phyloP scores from a whole-genome alignment of 129 eudicot genomes.

The Flaveria ramosissima region DNA sequence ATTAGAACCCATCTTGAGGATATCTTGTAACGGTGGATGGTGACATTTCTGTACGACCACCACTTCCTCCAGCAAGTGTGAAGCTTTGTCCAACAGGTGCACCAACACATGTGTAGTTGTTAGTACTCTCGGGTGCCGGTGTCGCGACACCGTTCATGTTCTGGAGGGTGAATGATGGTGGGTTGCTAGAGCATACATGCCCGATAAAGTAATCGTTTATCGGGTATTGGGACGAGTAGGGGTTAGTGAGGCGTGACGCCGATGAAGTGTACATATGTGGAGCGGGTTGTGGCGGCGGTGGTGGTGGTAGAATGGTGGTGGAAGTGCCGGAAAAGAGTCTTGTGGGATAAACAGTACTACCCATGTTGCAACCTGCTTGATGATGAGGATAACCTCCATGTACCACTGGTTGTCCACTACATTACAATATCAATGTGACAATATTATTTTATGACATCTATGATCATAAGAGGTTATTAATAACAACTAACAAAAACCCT shows the following conservation, averaged over 20 bases:
- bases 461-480: constrained; percentile 4
- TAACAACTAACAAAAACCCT: neutral
- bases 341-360: constrained; percentile 55
- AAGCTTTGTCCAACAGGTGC: constrained; percentile 71
- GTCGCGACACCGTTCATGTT: constrained; percentile 7
- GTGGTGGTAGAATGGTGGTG: constrained; percentile 39
- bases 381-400: constrained; percentile 63
- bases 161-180: constrained; percentile 29
- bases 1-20: constrained; percentile 53
- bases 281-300: constrained; percentile 39
- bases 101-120: constrained; percentile 81
- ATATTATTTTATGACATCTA: neutral
- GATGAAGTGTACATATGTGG: constrained; percentile 58
- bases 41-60: constrained; percentile 44
- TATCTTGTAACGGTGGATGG: constrained; percentile 43
- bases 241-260: constrained; percentile 42
- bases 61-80: constrained; percentile 37
- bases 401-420: constrained; percentile 62
- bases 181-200: constrained; percentile 46
- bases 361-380: constrained; percentile 43
- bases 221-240: constrained; percentile 49
- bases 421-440: constrained; percentile 4
- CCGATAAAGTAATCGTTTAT: constrained; percentile 70
- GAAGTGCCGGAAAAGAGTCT: constrained; percentile 48
- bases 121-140: constrained; percentile 31